phyloP scores from a whole-genome alignment of 1,284 basidiomycete genomes.

The Moesziomyces globuligerus region DNA sequence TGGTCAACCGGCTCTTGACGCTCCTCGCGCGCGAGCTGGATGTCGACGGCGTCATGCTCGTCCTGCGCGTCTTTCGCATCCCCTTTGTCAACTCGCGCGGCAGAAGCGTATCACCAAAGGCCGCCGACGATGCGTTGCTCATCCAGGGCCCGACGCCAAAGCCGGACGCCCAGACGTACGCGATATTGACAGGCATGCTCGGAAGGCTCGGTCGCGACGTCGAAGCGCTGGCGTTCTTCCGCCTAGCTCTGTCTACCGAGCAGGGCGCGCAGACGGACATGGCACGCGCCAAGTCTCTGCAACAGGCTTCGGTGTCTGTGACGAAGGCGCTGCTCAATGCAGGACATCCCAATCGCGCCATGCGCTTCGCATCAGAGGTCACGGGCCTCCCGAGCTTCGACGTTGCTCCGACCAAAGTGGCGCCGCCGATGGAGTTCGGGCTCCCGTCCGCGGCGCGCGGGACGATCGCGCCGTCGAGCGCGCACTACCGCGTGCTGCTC shows the following conservation, averaged over 20 bases:
- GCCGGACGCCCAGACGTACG: constrained; percentile 23
- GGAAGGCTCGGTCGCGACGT: constrained; percentile 18
- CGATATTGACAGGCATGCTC: constrained; percentile 15
- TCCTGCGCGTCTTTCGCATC: constrained; percentile 34
- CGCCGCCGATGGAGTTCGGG: constrained; percentile 8
- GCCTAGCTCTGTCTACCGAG: background rate
- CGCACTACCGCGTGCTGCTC: constrained; percentile 36
- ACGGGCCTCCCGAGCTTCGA: constrained; percentile 29
- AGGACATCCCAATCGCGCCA: constrained; percentile 20
- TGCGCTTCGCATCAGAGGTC: constrained; percentile 27
- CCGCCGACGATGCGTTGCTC: background rate
- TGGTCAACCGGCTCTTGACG: constrained; percentile 26
- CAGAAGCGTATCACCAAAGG: too few relatives aligned
- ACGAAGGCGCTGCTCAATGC: constrained; percentile 28
- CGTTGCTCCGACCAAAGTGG: constrained; percentile 3
- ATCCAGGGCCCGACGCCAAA: constrained; percentile 22
- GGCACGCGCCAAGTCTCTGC: constrained; percentile 3
- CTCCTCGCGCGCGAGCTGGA: constrained; percentile 18
- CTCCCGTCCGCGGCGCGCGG: background rate
- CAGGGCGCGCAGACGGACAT: background rate
- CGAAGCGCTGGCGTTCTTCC: constrained; percentile 22
- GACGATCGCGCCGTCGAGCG: constrained; percentile 8
- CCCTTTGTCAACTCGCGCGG: constrained; percentile 4
- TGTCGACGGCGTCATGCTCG: constrained; percentile 25
- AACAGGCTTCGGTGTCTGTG: constrained; percentile 11